A percentile compares a stretch with the other conserved stretches of the same genome.
phyloP scores from a whole-genome alignment of 768 basidiomycete genomes.

The Boletus edulis region DNA sequence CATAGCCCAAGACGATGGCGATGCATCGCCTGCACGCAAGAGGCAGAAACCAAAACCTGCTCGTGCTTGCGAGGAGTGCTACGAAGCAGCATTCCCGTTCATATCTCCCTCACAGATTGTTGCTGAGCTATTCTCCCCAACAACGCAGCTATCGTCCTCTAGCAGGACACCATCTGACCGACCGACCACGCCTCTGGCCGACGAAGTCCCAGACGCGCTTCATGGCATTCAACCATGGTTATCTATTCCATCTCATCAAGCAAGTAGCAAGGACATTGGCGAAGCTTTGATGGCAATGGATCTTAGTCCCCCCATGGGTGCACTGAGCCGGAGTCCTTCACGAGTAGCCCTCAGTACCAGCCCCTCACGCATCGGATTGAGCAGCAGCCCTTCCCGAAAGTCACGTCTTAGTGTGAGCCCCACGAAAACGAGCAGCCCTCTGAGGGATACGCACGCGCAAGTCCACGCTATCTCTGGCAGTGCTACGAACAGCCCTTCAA shows the following conservation, averaged over 20 bases:
- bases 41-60: conserved; percentile 57
- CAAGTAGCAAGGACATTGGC: conserved; percentile 15
- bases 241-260: conserved; percentile 27
- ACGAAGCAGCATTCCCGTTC: conserved; percentile 79
- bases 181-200: conserved; percentile 19
- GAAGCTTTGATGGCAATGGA: conserved; percentile 43
- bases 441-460: conserved; percentile 14
- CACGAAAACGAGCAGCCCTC: conserved; percentile 16
- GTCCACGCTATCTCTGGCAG: conserved; percentile 8
- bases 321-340: conserved; percentile 25
- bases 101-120: neutral
- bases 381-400: conserved; percentile 21
- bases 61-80: conserved; percentile 84
- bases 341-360: conserved; percentile 17
- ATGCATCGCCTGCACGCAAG: conserved; percentile 37
- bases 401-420: conserved; percentile 25
- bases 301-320: conserved; percentile 9
- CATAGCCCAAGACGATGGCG: conserved; percentile 45
- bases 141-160: conserved; percentile 6
- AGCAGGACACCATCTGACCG: conserved; percentile 11
- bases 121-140: conserved; percentile 4
- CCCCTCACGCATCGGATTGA: conserved; percentile 20
- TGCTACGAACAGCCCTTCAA: conserved; percentile 21
- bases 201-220: conserved; percentile 8
- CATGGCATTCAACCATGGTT: conserved; percentile 28